A percentile compares a stretch with the other conserved stretches of the same genome.
Evolutionary conservation across 345 rosid species (phyloP).

Genomic region (Syzygium jambos): DNA sequence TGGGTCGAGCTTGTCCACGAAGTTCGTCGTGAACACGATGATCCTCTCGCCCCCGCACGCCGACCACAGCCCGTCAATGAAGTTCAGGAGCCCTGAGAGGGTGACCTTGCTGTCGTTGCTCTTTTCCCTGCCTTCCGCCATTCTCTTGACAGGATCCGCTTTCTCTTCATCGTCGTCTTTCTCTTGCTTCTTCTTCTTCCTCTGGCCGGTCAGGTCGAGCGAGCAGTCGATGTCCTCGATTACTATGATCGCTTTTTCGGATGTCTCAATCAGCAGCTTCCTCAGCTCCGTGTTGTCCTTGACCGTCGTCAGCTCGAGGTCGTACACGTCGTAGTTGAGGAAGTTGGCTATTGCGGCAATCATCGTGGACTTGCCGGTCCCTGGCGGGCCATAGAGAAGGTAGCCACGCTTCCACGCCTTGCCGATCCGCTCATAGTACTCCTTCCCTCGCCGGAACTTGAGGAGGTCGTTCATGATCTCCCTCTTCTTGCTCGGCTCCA

Average conservation of each 20-base stretch:
- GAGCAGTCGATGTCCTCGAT: slow-evolving; percentile 38
- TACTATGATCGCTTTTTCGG: slow-evolving; percentile 23
- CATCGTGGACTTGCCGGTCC: slow-evolving; percentile 32
- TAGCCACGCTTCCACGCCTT: slow-evolving; percentile 39
- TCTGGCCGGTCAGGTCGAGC: slow-evolving; percentile 23
- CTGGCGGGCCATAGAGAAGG: slow-evolving; percentile 35
- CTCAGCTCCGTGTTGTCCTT: slow-evolving; percentile 29
- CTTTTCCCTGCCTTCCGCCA: neutral
- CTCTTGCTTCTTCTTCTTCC: slow-evolving; percentile 15
- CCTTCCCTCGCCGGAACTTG: slow-evolving; percentile 14
- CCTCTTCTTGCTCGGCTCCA: slow-evolving; percentile 21
- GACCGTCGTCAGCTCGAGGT: slow-evolving; percentile 28
- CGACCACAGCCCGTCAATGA: slow-evolving; percentile 34
- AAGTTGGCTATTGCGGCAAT: slow-evolving; percentile 34
- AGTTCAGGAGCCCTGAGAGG: slow-evolving; percentile 28
- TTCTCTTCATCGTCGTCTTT: neutral
- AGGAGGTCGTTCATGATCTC: slow-evolving; percentile 22
- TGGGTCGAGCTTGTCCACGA: slow-evolving; percentile 31
- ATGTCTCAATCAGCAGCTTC: slow-evolving; percentile 23
- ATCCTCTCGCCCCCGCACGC: slow-evolving; percentile 30
- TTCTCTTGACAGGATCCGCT: neutral
- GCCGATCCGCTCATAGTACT: slow-evolving; percentile 22
- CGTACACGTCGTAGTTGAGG: slow-evolving; percentile 22
- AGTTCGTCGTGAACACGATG: slow-evolving; percentile 28
- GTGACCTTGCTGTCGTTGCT: slow-evolving; percentile 17